phyloP scores from a whole-genome alignment of 371 early-diverging fungal genomes.

The Syncephalastrum monosporum region DNA sequence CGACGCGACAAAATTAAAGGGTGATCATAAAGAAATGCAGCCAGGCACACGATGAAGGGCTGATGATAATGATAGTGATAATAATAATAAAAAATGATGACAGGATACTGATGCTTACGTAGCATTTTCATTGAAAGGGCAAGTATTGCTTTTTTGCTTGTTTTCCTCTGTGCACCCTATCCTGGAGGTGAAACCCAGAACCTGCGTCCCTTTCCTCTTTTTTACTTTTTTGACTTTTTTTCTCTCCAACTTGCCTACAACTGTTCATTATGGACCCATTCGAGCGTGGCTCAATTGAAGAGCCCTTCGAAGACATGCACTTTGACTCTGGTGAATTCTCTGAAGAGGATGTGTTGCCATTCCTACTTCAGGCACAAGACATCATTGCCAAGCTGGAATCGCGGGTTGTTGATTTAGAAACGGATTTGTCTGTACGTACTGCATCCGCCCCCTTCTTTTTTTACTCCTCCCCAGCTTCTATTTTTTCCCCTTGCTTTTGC shows the following conservation, averaged over 20 bases:
- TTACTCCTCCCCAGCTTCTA: background rate
- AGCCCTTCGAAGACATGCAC: slow-evolving; percentile 13
- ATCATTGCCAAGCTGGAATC: slow-evolving; percentile 54
- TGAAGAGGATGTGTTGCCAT: slow-evolving; percentile 52
- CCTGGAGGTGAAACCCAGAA: slow-evolving; percentile 1
- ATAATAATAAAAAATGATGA: too few relatives aligned
- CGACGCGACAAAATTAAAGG: too few relatives aligned
- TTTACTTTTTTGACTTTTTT: slow-evolving; percentile 5
- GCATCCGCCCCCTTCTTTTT: too few relatives aligned
- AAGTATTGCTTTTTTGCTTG: too few relatives aligned
- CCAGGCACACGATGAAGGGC: too few relatives aligned
- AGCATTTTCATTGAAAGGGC: too few relatives aligned
- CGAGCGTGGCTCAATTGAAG: slow-evolving; percentile 1
- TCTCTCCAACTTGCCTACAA: background rate
- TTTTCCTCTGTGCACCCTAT: slow-evolving; percentile 1
- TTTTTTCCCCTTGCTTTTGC: too few relatives aligned
- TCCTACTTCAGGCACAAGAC: slow-evolving; percentile 57
- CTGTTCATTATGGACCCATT: slow-evolving; percentile 3
- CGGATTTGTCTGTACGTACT: slow-evolving; percentile 46
- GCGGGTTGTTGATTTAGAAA: slow-evolving; percentile 54
- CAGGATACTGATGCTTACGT: too few relatives aligned
- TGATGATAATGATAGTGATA: too few relatives aligned
- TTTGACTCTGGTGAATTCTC: slow-evolving; percentile 28
- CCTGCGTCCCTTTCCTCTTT: background rate
- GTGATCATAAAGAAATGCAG: too few relatives aligned